Base-by-base conservation (phyloP, 2,329 filamentous ascomycete species). In the Delphinella strobiligena region DNA sequence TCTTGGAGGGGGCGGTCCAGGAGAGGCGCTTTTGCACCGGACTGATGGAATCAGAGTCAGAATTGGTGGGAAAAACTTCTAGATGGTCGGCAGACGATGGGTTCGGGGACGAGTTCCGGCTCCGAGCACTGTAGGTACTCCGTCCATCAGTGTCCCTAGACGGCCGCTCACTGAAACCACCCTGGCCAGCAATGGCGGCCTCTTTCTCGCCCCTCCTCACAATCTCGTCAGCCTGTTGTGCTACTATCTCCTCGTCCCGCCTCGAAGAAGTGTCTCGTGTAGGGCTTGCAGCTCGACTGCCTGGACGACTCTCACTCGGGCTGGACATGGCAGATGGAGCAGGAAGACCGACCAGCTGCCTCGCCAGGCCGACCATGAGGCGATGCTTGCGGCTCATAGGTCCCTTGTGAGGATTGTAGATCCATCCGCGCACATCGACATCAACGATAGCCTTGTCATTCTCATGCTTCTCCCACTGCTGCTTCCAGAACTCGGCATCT, bases 361-460 rank as follows among this genome's bases (percentile, higher is more conserved):
- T 74, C 11, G 89, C 89, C 17, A 96, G 68, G 1, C 88, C 85
- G 39, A 98, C 77, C 51, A 95, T 68, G 45, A 96, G 68, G 29
- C 91, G 75, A 53, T 95, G 93, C 53, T 86, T 86, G 49, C 88
- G 74, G 18, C 76, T 89, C 73, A 95, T 78, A 3, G 85, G 87
- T 0, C 86, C 87, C 48, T 72, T 73, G 52, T 89, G 84, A 14
- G 89, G 89, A 30, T 78, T 77, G 59, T 94, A 98, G 37, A 96
- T 75, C 91, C 93, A 98, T 11, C 91, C 91, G 49, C 89, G 74
- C 17, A 98, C 85, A 57, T 98, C 89, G 4, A 96, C 85, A 54
- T 96, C 89, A 1, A 95, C 83, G 3, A 95, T 68, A 0, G 88
- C 86, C 56, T 82, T 82, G 52, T 87, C 79, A 44, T 89, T 80